Conservation (phyloP, 306 rosid genomes). For the Gastrolobium bilobum region DNA sequence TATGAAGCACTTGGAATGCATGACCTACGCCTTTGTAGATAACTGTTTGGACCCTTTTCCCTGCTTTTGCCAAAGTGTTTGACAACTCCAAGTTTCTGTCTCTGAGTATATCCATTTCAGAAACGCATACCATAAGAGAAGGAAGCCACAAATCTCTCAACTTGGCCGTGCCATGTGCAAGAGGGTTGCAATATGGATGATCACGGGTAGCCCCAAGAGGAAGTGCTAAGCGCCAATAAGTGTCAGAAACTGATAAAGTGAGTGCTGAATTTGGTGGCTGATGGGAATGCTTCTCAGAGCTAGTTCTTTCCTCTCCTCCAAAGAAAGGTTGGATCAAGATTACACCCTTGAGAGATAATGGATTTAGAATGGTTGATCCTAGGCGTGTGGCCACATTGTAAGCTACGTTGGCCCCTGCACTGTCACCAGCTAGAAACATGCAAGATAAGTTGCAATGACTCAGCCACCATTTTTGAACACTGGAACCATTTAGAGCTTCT, state of each 20-base stretch:
- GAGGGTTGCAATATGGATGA: slow-evolving; percentile 84
- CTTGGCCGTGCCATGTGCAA: slow-evolving; percentile 54
- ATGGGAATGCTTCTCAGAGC: slow-evolving; percentile 63
- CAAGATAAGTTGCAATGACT: slow-evolving; percentile 59
- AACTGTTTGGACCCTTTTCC: slow-evolving; percentile 70
- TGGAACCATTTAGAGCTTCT: slow-evolving; percentile 50
- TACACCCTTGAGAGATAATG: slow-evolving; percentile 61
- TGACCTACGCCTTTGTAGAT: slow-evolving; percentile 82
- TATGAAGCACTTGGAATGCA: slow-evolving; percentile 81
- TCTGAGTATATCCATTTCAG: slow-evolving; percentile 79
- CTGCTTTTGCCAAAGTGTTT: slow-evolving; percentile 59
- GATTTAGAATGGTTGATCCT: slow-evolving; percentile 54
- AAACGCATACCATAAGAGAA: slow-evolving; percentile 65
- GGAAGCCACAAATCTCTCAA: slow-evolving; percentile 63
- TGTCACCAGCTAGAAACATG: slow-evolving; percentile 79
- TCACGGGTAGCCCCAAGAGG: slow-evolving; percentile 75
- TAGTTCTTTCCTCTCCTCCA: slow-evolving; percentile 79
- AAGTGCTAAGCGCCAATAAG: slow-evolving; percentile 82
- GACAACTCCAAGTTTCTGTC: slow-evolving; percentile 80
- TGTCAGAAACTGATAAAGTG: slow-evolving; percentile 66
- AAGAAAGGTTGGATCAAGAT: slow-evolving; percentile 91
- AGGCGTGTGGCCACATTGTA: slow-evolving; percentile 67
- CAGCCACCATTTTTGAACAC: slow-evolving; percentile 77
- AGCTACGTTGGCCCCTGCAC: slow-evolving; percentile 94
- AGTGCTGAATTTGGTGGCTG: slow-evolving; percentile 70